Conservation (phyloP, 306 rosid genomes). For the Rubus idaeus region DNA sequence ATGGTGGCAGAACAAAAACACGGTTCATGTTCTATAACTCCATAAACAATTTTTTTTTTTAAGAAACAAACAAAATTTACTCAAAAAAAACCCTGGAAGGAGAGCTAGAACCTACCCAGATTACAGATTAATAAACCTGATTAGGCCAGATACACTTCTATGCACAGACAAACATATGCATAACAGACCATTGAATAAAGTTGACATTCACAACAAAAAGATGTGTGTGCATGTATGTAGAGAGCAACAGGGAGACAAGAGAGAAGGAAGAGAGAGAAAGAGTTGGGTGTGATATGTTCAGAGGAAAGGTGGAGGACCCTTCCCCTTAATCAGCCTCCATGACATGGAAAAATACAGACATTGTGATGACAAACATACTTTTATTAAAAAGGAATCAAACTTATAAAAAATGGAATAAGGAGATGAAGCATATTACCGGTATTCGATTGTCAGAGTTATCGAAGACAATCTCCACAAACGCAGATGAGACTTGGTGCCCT, state of each 20-base stretch:
- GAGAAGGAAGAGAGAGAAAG: not conserved
- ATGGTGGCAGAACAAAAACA: not conserved
- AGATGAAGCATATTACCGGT: conserved; percentile 54
- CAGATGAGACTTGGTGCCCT: conserved; percentile 84
- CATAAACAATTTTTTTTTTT: not conserved
- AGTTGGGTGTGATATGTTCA: not conserved
- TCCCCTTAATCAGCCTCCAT: no score
- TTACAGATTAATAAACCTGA: no score
- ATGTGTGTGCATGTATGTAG: not conserved
- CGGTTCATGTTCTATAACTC: not conserved
- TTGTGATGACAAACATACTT: not conserved
- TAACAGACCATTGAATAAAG: no score
- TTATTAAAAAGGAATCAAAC: not conserved
- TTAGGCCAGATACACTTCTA: no score
- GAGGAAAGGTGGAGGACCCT: not conserved
- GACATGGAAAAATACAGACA: no score
- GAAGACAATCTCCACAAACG: conserved; percentile 97
- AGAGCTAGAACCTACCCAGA: no score
- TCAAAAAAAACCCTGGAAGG: not conserved
- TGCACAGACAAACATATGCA: no score
- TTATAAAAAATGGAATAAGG: not conserved
- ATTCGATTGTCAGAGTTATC: conserved; percentile 94
- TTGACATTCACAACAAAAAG: no score
- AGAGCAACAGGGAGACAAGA: not conserved
- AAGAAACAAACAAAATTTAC: not conserved